A percentile compares a stretch with the other conserved stretches of the same genome.
Conservation (phyloP, 2,329 filamentous ascomycete species). For the Zymoseptoria tritici region DNA sequence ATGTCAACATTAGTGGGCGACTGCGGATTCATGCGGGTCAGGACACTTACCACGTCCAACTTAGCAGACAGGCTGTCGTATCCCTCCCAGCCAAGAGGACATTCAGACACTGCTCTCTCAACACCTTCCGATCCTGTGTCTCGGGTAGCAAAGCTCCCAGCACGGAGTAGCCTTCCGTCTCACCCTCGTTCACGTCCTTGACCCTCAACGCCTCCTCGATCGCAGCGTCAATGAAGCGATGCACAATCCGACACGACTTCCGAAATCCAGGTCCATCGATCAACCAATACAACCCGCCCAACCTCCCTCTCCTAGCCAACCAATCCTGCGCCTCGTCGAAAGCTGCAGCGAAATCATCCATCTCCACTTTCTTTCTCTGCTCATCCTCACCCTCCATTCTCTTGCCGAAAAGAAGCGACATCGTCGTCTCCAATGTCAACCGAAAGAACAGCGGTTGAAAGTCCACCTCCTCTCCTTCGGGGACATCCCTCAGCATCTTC, state of each 20-base stretch:
- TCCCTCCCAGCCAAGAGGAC: conserved; percentile 45
- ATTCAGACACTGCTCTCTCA: conserved; percentile 38
- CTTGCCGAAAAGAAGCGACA: conserved; percentile 3
- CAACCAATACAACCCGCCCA: conserved; percentile 1
- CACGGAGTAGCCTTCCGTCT: conserved; percentile 35
- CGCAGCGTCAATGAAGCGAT: conserved; percentile 3
- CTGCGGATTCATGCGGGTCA: background rate
- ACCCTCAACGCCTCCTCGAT: conserved; percentile 5
- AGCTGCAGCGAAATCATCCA: background rate
- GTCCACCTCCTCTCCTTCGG: background rate
- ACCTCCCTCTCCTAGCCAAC: background rate
- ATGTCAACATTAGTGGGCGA: background rate
- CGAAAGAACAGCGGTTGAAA: conserved; percentile 3
- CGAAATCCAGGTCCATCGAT: conserved; percentile 1
- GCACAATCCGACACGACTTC: conserved; percentile 2
- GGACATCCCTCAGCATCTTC: background rate
- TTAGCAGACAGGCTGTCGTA: conserved; percentile 43
- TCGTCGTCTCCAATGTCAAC: conserved; percentile 4
- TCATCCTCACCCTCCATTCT: background rate
- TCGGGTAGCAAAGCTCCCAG: conserved; percentile 48
- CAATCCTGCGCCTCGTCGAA: conserved; percentile 1
- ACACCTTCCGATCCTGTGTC: conserved; percentile 31
- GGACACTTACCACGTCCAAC: conserved; percentile 29
- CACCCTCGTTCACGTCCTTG: background rate
- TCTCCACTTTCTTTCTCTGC: background rate